Evolutionary conservation across 352 stramenopile genomes (phyloP).

Genomic region (Pythium oligandrum): DNA sequence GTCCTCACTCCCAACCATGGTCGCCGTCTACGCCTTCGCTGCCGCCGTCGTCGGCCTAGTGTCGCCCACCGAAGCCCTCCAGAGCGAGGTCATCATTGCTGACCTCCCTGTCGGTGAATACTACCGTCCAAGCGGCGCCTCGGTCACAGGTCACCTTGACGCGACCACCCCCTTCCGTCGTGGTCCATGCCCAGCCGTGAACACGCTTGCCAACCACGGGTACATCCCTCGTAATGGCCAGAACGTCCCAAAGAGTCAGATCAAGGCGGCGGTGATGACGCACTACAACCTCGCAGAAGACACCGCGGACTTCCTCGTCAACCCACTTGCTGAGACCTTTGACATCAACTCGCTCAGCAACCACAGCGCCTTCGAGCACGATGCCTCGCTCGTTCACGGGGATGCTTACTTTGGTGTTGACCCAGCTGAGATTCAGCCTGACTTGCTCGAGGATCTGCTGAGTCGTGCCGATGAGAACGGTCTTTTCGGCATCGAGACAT

Average conservation of each 20-base stretch:
- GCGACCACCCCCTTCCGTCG: constrained; percentile 25
- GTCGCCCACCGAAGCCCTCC: too few relatives aligned
- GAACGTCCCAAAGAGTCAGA: constrained; percentile 16
- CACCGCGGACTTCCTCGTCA: constrained; percentile 3
- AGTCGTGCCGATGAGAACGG: neutral
- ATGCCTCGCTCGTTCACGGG: constrained; percentile 42
- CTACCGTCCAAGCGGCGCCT: constrained; percentile 23
- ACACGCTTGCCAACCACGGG: constrained; percentile 32
- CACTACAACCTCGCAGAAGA: constrained; percentile 13
- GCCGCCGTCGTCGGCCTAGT: too few relatives aligned
- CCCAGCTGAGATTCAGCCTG: constrained; percentile 22
- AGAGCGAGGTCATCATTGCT: neutral
- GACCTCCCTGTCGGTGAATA: constrained; percentile 15
- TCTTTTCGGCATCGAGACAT: neutral
- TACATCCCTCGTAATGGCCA: constrained; percentile 31
- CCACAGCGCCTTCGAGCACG: constrained; percentile 42
- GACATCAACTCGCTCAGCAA: constrained; percentile 16
- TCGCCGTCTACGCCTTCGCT: too few relatives aligned
- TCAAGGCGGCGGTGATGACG: constrained; percentile 7
- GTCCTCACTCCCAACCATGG: too few relatives aligned
- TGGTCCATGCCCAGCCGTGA: constrained; percentile 37
- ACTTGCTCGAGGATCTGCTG: neutral
- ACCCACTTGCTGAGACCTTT: constrained; percentile 3
- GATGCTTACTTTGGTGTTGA: constrained; percentile 39
- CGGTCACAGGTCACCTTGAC: constrained; percentile 15